Base-by-base conservation (phyloP, 148 eudicot genomes). In the Spergularia marina region DNA sequence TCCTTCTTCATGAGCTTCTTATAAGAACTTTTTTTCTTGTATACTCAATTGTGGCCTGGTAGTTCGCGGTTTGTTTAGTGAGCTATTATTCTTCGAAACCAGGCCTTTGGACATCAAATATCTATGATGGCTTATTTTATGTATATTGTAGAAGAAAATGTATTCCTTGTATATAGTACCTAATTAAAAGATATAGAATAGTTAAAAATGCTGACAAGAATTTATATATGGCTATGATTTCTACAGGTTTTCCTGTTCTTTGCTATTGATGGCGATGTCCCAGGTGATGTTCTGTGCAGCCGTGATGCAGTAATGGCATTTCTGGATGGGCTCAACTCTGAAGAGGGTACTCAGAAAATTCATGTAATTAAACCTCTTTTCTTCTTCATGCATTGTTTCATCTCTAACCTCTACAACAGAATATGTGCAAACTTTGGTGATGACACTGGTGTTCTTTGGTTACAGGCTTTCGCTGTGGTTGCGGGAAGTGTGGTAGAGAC, bases 251-350 rank as follows among this genome's bases (percentile, higher is more conserved):
- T 63, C 62, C 18, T 78, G 62, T 63, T 71, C 36, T 49, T 78
- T 34, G 71, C 64, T 64, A 63, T 74, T 6, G 65, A 71, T 40
- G 57, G 57, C 56, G 71, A 72, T 2, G 30, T 36, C 39, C 44
- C 44, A 23, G 80, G 47, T 6, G 62, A 55, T 53, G 75, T 23
- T 25, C 16, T 60, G 41, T 4, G 25, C 55, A 34, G 30, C 8
- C 80, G 80, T 62, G 80, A 70, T 21, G 63, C 80, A 6, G 13
- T 77, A 8, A 23, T 39, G 17, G 65, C 71, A 4, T 61, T 71
- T 53, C 75, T 77, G 36, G 40, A 71, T 21, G 75, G 25, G 34
- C 80, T 77, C 70, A 53, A 20, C 56, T 71, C 80, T 53, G 16
- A 47, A 7, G 71, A 71, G 11, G 80, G 64, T 47, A 21, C 16